These are phyloP conservation scores for Leptomonas seymouri DNA, from an alignment of 208 protist genomes.

Conservation along the genomic window DNA sequence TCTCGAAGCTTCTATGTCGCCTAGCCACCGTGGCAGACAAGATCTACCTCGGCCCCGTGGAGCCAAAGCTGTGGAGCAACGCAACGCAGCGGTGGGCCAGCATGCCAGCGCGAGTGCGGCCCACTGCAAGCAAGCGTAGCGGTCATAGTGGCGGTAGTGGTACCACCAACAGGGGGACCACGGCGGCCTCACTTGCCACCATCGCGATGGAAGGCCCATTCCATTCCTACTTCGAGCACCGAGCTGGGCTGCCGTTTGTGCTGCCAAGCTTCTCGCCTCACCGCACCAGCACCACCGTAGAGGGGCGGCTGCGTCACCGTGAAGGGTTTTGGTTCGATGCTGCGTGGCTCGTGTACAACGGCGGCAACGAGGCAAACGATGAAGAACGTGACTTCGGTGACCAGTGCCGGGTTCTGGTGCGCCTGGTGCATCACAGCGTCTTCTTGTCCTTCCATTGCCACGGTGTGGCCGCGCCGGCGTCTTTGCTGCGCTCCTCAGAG, in stretches of 20 bases:
- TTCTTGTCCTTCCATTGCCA: constrained; percentile 80
- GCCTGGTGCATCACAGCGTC: constrained; percentile 79
- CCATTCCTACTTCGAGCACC: constrained; percentile 10
- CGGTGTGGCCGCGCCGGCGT: constrained; percentile 12
- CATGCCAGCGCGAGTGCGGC: background rate
- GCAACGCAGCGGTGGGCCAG: constrained; percentile 15
- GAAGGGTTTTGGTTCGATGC: constrained; percentile 34
- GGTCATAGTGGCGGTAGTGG: background rate
- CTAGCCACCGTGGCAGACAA: constrained; percentile 43
- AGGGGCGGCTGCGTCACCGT: constrained; percentile 1
- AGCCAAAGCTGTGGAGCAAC: constrained; percentile 16
- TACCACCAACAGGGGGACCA: background rate
- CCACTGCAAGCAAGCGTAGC: background rate
- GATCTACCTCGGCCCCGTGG: constrained; percentile 63
- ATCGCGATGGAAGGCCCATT: background rate
- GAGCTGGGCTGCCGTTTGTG: constrained; percentile 8
- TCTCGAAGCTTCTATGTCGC: constrained; percentile 66
- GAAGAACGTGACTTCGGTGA: background rate
- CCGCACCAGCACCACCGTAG: background rate
- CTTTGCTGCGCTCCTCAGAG: background rate
- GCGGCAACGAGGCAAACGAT: background rate
- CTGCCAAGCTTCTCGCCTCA: constrained; percentile 17
- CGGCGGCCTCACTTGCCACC: background rate
- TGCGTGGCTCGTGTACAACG: constrained; percentile 28
- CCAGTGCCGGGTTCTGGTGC: constrained; percentile 61